A percentile compares a stretch with the other conserved stretches of the same genome.
These are phyloP conservation scores for Colletotrichum acutatum DNA, from an alignment of 2,329 filamentous ascomycete genomes.

Conservation along the genomic window DNA sequence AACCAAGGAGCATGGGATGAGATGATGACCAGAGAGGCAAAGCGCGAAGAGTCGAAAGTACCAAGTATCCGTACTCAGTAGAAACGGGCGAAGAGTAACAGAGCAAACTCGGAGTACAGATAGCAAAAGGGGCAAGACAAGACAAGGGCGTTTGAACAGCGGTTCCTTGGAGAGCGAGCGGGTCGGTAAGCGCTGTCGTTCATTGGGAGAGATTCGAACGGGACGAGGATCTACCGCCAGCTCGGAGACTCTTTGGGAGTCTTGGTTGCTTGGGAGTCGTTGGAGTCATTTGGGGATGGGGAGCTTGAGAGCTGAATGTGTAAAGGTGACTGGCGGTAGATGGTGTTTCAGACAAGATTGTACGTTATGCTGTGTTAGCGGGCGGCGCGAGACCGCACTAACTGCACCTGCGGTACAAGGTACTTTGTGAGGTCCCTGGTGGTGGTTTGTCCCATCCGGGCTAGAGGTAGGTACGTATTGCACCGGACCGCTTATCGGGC, in stretches of 20 bases:
- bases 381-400: not conserved
- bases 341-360: slow-evolving; percentile 35
- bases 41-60: not conserved
- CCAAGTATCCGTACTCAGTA: not conserved
- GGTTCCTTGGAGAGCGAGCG: not conserved
- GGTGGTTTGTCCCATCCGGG: not conserved
- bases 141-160: not conserved
- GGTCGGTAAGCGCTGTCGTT: slow-evolving; percentile 19
- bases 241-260: not conserved
- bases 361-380: slow-evolving; percentile 31
- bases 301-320: slow-evolving; percentile 20
- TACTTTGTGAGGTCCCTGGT: not conserved
- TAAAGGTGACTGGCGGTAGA: slow-evolving; percentile 24
- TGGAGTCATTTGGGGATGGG: not conserved
- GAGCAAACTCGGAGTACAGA: not conserved
- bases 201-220: slow-evolving; percentile 13
- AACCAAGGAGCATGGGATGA: slow-evolving; percentile 6
- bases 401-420: too few species aligned
- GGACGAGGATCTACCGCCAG: slow-evolving; percentile 14
- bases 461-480: slow-evolving; percentile 2
- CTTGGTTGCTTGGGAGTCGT: not conserved
- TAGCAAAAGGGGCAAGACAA: not conserved
- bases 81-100: not conserved
- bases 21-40: slow-evolving; percentile 19
- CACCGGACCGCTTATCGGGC: slow-evolving; percentile 7